Evolutionary conservation across 768 basidiomycete genomes (phyloP), one percentile per base, ranked within the genome.

Genomic region (Suillus paluster): DNA sequence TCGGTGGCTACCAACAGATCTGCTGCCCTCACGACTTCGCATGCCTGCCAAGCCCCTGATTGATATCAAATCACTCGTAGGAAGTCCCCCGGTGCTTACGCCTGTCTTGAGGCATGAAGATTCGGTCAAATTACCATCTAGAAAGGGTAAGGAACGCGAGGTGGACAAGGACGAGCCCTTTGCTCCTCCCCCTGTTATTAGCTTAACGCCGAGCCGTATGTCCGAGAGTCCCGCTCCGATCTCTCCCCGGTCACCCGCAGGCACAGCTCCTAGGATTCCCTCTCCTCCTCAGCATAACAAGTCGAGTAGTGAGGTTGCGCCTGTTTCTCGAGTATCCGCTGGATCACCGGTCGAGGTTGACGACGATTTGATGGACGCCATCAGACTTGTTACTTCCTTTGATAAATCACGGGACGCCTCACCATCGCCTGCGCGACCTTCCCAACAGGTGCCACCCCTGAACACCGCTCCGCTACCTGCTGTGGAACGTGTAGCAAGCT

Each of bases 21-120:
- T 27, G 64, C 56, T 46, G 60, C 57, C n/a, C 39, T 60, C 48
- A 54, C 67, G 74, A 14, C 66, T 67, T 44, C 74, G 78, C n/a
- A 67, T 70, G 41, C 78, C 76, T n/a, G 21, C 71, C 10, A 83
- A 80, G 64, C 83, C 82, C 2, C 73, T 83, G 23, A 80, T 83
- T 38, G 82, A 77, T 36, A 74, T 77, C 57, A 70, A 67, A 33
- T 66, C 72, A 12, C 57, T 75, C 8, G 59, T 72, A 15, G 66
- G 67, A 19, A 72, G 81, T 62, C 84, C 83, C 8, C 75, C 75
- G 14, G 54, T 75, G 17, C 61, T 76, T 15, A 68, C 65, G 41
- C 73, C 73, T 17, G 69, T 75, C 36, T 57, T 75, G 59, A 66
- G 73, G 15, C 72, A 71, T 21, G 70, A 75, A 55, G 38, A 68